A percentile compares a stretch with the other conserved stretches of the same genome.
phyloP scores from a whole-genome alignment of 768 basidiomycete species.

The Trametes gibbosa region DNA sequence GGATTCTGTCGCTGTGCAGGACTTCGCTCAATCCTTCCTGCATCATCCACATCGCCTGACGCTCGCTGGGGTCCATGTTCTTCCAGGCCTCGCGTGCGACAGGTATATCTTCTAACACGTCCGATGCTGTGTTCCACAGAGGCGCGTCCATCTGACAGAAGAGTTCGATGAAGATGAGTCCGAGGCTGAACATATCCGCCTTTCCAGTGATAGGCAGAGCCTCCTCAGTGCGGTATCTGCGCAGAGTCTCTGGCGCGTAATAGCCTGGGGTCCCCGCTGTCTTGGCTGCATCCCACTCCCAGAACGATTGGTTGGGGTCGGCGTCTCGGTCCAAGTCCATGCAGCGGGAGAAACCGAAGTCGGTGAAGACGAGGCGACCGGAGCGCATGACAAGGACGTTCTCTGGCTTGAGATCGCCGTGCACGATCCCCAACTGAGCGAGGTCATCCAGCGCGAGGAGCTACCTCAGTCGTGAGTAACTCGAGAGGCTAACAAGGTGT shows the following conservation, averaged over 20 bases:
- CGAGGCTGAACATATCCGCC: slow-evolving; percentile 48
- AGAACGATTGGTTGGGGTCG: slow-evolving; percentile 19
- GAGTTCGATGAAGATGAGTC: slow-evolving; percentile 47
- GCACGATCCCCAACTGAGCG: neutral
- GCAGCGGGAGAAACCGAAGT: slow-evolving; percentile 16
- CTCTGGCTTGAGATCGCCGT: slow-evolving; percentile 22
- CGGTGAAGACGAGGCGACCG: slow-evolving; percentile 20
- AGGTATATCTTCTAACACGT: neutral
- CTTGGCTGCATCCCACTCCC: slow-evolving; percentile 11
- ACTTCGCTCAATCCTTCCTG: neutral
- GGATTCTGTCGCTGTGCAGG: neutral
- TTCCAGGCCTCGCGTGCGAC: neutral
- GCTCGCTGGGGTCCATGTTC: neutral
- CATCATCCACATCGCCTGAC: slow-evolving; percentile 8
- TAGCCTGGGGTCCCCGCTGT: slow-evolving; percentile 39
- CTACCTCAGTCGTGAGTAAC: neutral
- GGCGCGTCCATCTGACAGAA: neutral
- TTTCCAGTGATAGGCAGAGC: neutral
- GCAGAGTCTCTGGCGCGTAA: slow-evolving; percentile 45
- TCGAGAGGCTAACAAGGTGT: neutral
- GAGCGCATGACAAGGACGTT: slow-evolving; percentile 15
- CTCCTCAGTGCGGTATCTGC: slow-evolving; percentile 33
- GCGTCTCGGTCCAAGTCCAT: neutral
- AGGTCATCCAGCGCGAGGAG: slow-evolving; percentile 11
- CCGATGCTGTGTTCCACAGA: slow-evolving; percentile 4